Evolutionary conservation across 108 stramenopile species (phyloP).

Genomic region (Discostella stelligeroides): DNA sequence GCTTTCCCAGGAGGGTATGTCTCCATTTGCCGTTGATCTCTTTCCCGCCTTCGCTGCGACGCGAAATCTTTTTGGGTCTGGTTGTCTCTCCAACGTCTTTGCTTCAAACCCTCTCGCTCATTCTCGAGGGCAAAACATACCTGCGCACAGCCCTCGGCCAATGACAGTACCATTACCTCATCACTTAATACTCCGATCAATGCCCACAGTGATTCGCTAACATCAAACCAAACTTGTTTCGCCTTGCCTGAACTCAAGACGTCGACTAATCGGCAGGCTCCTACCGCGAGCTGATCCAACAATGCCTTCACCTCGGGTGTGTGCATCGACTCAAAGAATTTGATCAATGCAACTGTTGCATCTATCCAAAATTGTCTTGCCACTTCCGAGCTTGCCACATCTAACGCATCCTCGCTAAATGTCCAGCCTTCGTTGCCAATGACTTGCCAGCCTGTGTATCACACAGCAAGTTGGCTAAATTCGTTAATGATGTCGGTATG

Average conservation of each 20-base stretch:
- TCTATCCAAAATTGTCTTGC: conserved; percentile 71
- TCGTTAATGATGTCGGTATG: conserved; percentile 26
- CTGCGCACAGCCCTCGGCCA: conserved; percentile 85
- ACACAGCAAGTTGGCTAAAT: conserved; percentile 29
- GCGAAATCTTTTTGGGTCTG: too few relatives aligned
- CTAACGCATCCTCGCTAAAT: conserved; percentile 52
- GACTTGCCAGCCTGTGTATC: conserved; percentile 39
- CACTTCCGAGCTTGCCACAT: conserved; percentile 51
- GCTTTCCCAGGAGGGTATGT: conserved; percentile 38
- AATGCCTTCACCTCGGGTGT: conserved; percentile 70
- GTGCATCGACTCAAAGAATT: conserved; percentile 65
- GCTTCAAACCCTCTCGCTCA: too few relatives aligned
- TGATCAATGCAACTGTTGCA: conserved; percentile 62
- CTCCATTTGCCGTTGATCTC: conserved; percentile 38
- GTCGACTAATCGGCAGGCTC: conserved; percentile 66
- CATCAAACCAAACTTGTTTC: conserved; percentile 65
- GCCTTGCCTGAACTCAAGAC: conserved; percentile 58
- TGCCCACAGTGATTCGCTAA: conserved; percentile 53
- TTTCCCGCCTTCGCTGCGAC: conserved; percentile 27
- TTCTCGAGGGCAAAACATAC: conserved; percentile 78
- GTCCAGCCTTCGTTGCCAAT: conserved; percentile 18
- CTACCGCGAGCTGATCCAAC: conserved; percentile 61
- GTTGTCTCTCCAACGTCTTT: too few relatives aligned
- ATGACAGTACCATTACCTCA: conserved; percentile 61
- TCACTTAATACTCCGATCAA: conserved; percentile 61